Conservation (phyloP, 768 basidiomycete species). For the Collybiopsis confluens region DNA sequence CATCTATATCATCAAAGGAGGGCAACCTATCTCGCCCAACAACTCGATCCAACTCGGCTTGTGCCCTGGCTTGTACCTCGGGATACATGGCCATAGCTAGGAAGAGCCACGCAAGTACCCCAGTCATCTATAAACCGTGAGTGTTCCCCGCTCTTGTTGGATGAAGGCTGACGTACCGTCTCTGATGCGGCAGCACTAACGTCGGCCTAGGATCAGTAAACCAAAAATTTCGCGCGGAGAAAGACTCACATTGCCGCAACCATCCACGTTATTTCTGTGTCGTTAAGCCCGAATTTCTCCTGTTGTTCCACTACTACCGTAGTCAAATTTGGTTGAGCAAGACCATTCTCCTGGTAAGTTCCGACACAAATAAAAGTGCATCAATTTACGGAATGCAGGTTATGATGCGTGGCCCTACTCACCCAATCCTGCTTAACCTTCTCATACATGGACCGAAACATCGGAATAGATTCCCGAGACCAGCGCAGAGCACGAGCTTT, state of each 20-base stretch:
- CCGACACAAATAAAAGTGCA: too few species aligned
- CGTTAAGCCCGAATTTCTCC: constrained; percentile 1
- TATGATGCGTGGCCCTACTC: too few species aligned
- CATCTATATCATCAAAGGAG: constrained; percentile 5
- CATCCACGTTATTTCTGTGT: neutral
- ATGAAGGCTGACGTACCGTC: neutral
- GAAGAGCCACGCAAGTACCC: constrained; percentile 4
- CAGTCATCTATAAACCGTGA: neutral
- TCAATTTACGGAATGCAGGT: too few species aligned
- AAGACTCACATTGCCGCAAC: neutral
- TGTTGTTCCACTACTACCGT: neutral
- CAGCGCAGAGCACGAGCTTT: constrained; percentile 13
- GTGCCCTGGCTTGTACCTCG: constrained; percentile 16
- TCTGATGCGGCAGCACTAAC: constrained; percentile 3
- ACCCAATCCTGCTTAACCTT: constrained; percentile 10
- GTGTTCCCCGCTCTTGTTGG: neutral
- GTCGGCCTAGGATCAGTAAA: neutral
- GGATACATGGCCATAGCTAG: constrained; percentile 16
- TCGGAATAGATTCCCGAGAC: constrained; percentile 8
- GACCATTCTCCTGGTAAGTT: constrained; percentile 5
- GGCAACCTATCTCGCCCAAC: constrained; percentile 15
- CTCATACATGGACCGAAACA: constrained; percentile 10
- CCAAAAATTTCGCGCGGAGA: neutral
- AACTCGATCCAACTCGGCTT: constrained; percentile 19
- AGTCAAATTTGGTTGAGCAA: constrained; percentile 11